Conservation (phyloP, 805 yeast genomes). For the Lachancea nothofagi region DNA sequence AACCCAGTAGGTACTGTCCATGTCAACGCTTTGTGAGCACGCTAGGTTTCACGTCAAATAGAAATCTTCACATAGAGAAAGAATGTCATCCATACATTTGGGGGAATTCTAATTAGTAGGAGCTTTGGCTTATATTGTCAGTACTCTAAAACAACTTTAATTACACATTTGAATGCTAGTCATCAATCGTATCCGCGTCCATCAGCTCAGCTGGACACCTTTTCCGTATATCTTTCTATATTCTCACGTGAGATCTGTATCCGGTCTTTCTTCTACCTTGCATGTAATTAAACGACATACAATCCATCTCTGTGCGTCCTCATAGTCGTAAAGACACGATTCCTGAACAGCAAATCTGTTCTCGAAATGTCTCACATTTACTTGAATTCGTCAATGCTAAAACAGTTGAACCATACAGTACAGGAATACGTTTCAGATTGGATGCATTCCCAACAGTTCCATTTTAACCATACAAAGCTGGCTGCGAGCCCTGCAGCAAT, state of each 20-base stretch:
- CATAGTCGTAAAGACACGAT: too few relatives aligned
- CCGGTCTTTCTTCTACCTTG: too few relatives aligned
- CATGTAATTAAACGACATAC: not conserved
- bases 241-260: too few relatives aligned
- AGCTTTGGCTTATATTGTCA: too few relatives aligned
- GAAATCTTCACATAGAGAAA: not conserved
- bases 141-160: too few relatives aligned
- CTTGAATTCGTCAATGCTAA: constrained; percentile 24
- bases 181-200: not conserved
- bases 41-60: not conserved
- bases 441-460: constrained; percentile 16
- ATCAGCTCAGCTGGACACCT: too few relatives aligned
- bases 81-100: not conserved
- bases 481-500: constrained; percentile 14
- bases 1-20: constrained; percentile 80
- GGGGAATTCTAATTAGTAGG: not conserved
- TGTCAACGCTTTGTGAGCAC: constrained; percentile 50
- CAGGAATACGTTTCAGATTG: constrained; percentile 24
- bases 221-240: too few relatives aligned
- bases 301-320: too few relatives aligned
- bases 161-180: not conserved
- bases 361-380: constrained; percentile 21
- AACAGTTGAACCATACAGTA: constrained; percentile 25
- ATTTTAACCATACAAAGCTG: constrained; percentile 14
- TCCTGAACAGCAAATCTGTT: not conserved